Evolutionary conservation across 2,329 filamentous ascomycete species (phyloP), one percentile per base, ranked within the genome.

Genomic region (Diplocarpon mali): DNA sequence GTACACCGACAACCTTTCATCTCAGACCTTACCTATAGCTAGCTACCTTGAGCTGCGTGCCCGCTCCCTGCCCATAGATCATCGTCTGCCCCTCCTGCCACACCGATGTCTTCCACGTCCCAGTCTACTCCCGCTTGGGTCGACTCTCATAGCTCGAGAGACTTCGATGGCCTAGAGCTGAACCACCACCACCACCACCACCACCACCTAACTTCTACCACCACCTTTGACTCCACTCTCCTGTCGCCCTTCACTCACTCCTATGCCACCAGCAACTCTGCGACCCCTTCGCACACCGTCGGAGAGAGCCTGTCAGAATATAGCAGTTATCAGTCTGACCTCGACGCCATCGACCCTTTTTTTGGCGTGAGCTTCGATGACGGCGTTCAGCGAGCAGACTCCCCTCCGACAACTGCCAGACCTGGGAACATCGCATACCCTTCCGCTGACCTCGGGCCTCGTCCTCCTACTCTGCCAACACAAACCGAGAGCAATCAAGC

Each of bases 341-440:
- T 55, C 44, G 54, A 53, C 40, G 56, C 59, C 7, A 30, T 53
- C 20, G 60, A 62, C 48, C 53, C 53, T 27, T 62, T 59, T 53
- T 57, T 59, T 34, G 59, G 59, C 9, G 59, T 62, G n/a, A 56
- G 62, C 52, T 62, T 62, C 36, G 55, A 56, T 49, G 54, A 52
- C 28, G 54, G 54, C 14, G 53, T 56, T 24, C 51, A 53, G 15
- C 51, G 53, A 52, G 51, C 52, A 14, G 53, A 59, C 38, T 56
- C 52, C 5, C 30, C 57, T 11, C 47, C 53, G 29, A 46, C 49
- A 14, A 39, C 40, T 20, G 30, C 47, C 36, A 46, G 50, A n/a
- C 28, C 44, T 9, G 40, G 30, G 20, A 43, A 47, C 37, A 28
- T 41, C 35, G 42, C 52, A 27, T 49, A 52, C 15, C 52, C 44